Evolutionary conservation across 306 rosid genomes (phyloP).

Genomic region (Myrica gale): DNA sequence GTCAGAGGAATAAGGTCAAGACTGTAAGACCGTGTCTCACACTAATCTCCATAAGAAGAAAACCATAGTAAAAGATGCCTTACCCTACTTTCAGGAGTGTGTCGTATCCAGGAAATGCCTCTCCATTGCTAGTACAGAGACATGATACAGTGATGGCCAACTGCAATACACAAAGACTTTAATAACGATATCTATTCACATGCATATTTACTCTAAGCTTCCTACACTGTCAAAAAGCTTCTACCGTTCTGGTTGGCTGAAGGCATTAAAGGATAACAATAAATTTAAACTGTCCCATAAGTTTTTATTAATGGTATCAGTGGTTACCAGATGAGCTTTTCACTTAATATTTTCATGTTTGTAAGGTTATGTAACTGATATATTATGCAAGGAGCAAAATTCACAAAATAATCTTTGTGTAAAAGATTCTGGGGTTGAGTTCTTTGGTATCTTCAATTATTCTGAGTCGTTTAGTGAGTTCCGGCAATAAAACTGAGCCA

Average conservation of each 20-base stretch:
- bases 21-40: neutral
- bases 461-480: neutral
- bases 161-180: constrained; percentile 51
- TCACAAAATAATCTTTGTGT: neutral
- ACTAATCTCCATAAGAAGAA: neutral
- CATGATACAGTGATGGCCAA: constrained; percentile 61
- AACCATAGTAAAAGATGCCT: constrained; percentile 25
- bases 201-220: constrained; percentile 7
- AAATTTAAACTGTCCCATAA: neutral
- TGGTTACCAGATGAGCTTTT: neutral
- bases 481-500: neutral
- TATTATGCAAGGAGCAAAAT: neutral
- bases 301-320: neutral
- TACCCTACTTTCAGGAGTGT: constrained; percentile 84
- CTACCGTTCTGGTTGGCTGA: neutral
- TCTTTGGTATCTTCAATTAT: neutral
- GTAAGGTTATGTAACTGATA: neutral
- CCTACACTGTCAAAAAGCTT: neutral
- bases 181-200: constrained; percentile 26
- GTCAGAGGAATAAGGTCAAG: neutral
- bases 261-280: neutral
- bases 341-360: neutral
- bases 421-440: neutral
- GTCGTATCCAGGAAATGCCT: constrained; percentile 81
- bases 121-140: constrained; percentile 78